These are phyloP conservation scores for Bacidia rubella DNA, from an alignment of 495 filamentous ascomycete species.

Conservation along the genomic window DNA sequence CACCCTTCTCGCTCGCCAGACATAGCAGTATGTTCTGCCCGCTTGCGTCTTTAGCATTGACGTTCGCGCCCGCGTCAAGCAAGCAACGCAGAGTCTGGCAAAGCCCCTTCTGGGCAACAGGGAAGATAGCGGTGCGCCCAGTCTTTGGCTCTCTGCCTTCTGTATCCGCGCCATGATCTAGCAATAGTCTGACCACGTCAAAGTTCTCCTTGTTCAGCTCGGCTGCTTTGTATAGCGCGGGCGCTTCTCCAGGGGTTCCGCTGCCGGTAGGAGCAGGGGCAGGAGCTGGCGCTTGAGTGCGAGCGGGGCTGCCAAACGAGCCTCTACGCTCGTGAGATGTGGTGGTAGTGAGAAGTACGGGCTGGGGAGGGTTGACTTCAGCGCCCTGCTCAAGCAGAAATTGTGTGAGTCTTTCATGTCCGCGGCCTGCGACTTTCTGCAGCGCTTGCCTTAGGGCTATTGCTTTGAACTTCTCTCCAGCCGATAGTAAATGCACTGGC, in stretches of 20 bases:
- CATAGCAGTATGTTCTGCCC: neutral
- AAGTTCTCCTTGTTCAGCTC: neutral
- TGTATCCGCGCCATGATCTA: neutral
- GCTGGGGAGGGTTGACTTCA: neutral
- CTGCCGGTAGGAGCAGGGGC: no score
- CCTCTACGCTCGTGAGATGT: no score
- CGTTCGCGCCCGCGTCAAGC: constrained; percentile 4
- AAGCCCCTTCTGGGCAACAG: neutral
- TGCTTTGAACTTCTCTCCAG: neutral
- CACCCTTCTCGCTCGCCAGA: neutral
- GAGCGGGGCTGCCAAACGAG: no score
- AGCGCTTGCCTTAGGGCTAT: neutral
- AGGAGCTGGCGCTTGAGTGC: no score
- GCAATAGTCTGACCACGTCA: neutral
- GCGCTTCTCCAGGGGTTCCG: neutral
- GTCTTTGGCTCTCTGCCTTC: neutral
- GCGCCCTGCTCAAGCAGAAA: constrained; percentile 4
- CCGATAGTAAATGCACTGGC: no score
- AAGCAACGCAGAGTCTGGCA: neutral
- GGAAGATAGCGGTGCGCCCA: neutral
- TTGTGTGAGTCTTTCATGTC: neutral
- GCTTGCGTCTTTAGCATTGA: neutral
- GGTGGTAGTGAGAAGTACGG: no score
- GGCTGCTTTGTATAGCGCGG: neutral
- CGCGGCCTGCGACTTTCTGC: neutral